Conservation (phyloP, 306 rosid species). For the Fragaria nilgerrensis region DNA sequence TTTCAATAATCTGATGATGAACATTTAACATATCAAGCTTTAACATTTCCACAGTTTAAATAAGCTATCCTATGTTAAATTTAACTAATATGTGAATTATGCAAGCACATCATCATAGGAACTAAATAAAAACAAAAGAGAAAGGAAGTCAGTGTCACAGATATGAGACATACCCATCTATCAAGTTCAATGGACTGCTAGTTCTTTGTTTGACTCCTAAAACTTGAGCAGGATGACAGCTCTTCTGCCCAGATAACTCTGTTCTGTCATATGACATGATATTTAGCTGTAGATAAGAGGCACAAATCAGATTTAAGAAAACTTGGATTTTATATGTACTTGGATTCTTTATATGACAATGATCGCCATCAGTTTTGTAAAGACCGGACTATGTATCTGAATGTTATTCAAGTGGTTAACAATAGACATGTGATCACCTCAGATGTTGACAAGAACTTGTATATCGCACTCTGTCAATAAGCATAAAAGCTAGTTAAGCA, state of each 20-base stretch:
- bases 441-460: conserved; percentile 79
- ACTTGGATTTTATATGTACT: conserved; percentile 9
- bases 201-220: conserved; percentile 47
- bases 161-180: conserved; percentile 48
- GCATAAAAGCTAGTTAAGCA: conserved; percentile 16
- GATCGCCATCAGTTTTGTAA: conserved; percentile 6
- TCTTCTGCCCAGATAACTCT: conserved; percentile 77
- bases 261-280: conserved; percentile 59
- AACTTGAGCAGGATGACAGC: conserved; percentile 71
- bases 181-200: conserved; percentile 35
- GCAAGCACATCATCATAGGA: neutral
- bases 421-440: conserved; percentile 51
- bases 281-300: conserved; percentile 57
- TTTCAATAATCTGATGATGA: conserved; percentile 51
- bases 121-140: conserved; percentile 14
- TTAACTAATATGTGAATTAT: neutral
- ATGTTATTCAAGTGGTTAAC: conserved; percentile 14
- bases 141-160: neutral
- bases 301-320: conserved; percentile 27
- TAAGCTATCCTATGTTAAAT: neutral
- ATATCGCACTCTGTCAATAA: conserved; percentile 80
- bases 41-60: neutral
- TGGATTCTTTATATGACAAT: conserved; percentile 15
- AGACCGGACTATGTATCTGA: conserved; percentile 26
- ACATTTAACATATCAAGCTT: neutral